Evolutionary conservation across 805 yeast species (phyloP).

Genomic region (Blastobotrys peoriensis): DNA sequence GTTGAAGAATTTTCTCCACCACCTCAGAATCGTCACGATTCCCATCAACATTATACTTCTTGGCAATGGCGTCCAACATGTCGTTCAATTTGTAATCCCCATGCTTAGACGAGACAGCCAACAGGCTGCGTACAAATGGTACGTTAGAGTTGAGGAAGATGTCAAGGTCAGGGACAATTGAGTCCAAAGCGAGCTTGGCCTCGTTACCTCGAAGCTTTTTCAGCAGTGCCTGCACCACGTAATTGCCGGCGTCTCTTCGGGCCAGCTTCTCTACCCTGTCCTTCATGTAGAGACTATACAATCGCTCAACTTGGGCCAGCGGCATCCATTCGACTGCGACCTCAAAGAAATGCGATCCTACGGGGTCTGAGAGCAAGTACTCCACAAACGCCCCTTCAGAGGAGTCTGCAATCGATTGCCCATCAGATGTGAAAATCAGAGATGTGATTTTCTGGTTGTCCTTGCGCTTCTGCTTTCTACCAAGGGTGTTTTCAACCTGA

Average conservation of each 20-base stretch:
- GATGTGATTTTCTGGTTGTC: constrained; percentile 32
- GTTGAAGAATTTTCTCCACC: constrained; percentile 59
- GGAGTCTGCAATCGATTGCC: constrained; percentile 42
- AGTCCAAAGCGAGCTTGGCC: constrained; percentile 36
- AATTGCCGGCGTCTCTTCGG: constrained; percentile 78
- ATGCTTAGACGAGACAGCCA: constrained; percentile 16
- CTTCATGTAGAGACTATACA: constrained; percentile 65
- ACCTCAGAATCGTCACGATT: constrained; percentile 39
- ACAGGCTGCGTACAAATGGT: constrained; percentile 15
- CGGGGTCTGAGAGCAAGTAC: constrained; percentile 73
- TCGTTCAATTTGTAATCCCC: constrained; percentile 15
- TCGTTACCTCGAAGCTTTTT: constrained; percentile 58
- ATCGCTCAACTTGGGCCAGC: constrained; percentile 59
- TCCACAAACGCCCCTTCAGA: constrained; percentile 59
- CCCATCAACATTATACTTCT: constrained; percentile 12
- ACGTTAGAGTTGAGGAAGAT: constrained; percentile 27
- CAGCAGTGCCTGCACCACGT: constrained; percentile 66
- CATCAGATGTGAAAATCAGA: constrained; percentile 52
- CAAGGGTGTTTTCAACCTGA: constrained; percentile 68
- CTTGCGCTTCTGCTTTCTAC: constrained; percentile 47
- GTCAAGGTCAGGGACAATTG: constrained; percentile 16
- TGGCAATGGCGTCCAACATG: constrained; percentile 13
- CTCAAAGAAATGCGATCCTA: constrained; percentile 92
- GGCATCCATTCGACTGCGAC: constrained; percentile 61
- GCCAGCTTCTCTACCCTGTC: constrained; percentile 69